Conservation (phyloP, 306 rosid genomes). For the Luffa acutangula region DNA sequence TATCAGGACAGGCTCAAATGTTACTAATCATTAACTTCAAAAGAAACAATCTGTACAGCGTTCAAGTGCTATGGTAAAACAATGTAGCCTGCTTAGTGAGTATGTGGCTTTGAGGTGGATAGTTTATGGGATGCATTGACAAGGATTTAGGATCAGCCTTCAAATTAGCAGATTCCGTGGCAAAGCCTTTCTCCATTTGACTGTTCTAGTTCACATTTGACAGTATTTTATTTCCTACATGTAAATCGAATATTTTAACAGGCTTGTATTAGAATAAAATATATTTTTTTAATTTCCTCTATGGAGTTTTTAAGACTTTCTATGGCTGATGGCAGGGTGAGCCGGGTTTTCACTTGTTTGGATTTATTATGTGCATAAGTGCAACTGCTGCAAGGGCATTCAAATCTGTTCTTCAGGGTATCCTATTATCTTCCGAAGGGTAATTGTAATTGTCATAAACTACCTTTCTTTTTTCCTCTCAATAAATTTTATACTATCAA, state of each 20-base stretch:
- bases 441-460: conserved; percentile 8
- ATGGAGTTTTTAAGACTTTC: conserved; percentile 14
- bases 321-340: conserved; percentile 75
- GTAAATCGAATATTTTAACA: not conserved
- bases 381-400: conserved; percentile 99
- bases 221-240: not conserved
- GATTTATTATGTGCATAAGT: conserved; percentile 86
- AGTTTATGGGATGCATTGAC: not conserved
- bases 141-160: not conserved
- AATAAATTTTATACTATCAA: not conserved
- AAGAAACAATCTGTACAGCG: not conserved
- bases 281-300: conserved; percentile 9
- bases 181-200: not conserved
- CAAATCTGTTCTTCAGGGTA: conserved; percentile 94
- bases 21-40: not conserved
- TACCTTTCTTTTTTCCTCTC: not conserved
- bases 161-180: not conserved
- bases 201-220: not conserved
- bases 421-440: conserved; percentile 98
- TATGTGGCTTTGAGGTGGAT: not conserved
- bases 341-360: conserved; percentile 85
- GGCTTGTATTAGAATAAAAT: not conserved
- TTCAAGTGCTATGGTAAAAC: not conserved
- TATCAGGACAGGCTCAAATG: not conserved
- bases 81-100: not conserved